Percentiles rank a stretch among this genome's conserved stretches.
Evolutionary conservation across 2,329 filamentous ascomycete species (phyloP).

Genomic region (Diaporthe velutina): DNA sequence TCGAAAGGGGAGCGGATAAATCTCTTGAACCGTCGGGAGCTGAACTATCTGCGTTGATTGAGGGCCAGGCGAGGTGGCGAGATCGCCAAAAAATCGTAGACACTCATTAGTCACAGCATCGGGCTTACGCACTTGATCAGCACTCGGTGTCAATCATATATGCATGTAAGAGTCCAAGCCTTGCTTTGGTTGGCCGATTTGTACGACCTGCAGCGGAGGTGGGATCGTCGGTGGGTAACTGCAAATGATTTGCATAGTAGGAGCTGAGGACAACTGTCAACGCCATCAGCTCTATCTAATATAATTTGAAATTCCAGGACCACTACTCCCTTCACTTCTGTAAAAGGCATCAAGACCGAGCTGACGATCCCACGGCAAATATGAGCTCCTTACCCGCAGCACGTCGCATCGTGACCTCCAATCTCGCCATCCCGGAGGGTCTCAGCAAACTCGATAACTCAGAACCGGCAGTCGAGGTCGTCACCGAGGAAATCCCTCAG

Average conservation of each 20-base stretch:
- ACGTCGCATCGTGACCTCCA: slow-evolving; percentile 11
- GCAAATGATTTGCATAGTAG: too few species aligned
- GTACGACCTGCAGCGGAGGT: not conserved
- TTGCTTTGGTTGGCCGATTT: not conserved
- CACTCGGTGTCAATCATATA: not conserved
- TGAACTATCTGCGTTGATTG: not conserved
- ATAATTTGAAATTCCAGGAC: not conserved
- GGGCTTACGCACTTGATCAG: not conserved
- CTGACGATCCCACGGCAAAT: not conserved
- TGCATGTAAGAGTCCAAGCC: not conserved
- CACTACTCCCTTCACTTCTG: too few species aligned
- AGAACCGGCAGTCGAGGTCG: not conserved
- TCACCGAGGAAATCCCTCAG: not conserved
- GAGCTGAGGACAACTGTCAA: not conserved
- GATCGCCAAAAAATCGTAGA: not conserved
- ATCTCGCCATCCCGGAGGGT: not conserved
- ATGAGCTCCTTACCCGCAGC: not conserved
- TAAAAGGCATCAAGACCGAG: not conserved
- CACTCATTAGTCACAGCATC: not conserved
- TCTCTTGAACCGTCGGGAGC: too few species aligned
- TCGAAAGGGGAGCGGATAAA: not conserved
- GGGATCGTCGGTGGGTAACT: not conserved
- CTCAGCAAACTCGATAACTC: not conserved
- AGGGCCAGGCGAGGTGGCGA: accelerated
- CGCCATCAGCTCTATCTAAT: not conserved